Evolutionary conservation across 225 moss, liverwort and hornwort species (phyloP), one percentile per base, ranked within the genome.

Genomic region (Pseudisothecium myosuroides): DNA sequence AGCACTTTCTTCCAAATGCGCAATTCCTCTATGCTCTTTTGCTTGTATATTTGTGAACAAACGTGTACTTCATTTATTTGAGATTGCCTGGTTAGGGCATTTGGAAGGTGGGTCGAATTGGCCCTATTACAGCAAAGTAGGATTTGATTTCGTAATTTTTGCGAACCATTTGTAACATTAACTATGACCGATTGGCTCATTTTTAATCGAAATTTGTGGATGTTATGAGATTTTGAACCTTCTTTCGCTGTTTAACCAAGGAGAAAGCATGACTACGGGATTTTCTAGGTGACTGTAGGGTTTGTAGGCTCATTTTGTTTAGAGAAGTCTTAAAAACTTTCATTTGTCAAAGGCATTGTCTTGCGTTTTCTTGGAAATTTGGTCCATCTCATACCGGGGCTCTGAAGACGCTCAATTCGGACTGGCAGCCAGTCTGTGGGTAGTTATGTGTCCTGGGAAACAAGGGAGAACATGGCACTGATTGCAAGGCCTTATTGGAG

Each of bases 21-120:
- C 72, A 86, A 74, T 81, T 79, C 68, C 47, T 85, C n/a, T 83
- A 62, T 39, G 49, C 68, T 78, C 63, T 76, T 88, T 69, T 87
- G 89, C 89, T 80, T 94, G 92, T 91, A 92, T 88, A 94, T 92
- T 91, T 90, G 81, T 91, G 87, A 89, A 88, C 68, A 71, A 79
- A 81, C 72, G 59, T 87, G 81, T 89, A 94, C 84, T 91, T 76
- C 85, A 82, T 87, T 83, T 18, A 55, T 79, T 75, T 61, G 82
- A 91, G 91, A 87, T 80, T 88, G 83, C 80, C 56, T 72, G n/a
- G 80, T 88, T 83, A 49, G 80, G 84, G 87, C 82, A 81, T 85
- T 79, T 88, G 87, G 69, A 90, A 87, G 85, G n/a, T 78, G 90
- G 89, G 93, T 82, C 89, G 62, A 90, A 92, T 93, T 93, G 92